Conservation (phyloP, 495 filamentous ascomycete genomes). For the Tuber calosporum region DNA sequence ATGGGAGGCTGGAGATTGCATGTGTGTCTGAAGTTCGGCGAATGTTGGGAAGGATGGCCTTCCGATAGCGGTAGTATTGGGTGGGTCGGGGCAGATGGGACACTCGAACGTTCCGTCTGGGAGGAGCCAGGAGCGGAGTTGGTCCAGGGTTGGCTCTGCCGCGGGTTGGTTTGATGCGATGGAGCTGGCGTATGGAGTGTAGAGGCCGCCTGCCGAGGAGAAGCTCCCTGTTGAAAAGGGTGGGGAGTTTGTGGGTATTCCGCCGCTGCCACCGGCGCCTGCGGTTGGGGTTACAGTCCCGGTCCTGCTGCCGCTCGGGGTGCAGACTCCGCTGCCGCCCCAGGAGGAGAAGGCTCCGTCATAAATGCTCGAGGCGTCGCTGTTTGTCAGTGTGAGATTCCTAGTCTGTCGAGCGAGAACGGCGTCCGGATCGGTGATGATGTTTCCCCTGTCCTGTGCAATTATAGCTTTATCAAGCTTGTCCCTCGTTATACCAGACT, state of each 20-base stretch:
- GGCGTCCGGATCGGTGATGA: slow-evolving; percentile 23
- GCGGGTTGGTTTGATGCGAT: background rate
- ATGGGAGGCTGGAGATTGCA: background rate
- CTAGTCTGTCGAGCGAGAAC: slow-evolving; percentile 6
- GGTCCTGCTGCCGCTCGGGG: too few relatives aligned
- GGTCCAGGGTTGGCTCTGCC: background rate
- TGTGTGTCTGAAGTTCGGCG: background rate
- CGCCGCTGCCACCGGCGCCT: background rate
- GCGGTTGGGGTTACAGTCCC: background rate
- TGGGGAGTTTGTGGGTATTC: background rate
- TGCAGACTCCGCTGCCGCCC: slow-evolving; percentile 10
- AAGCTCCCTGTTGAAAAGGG: background rate
- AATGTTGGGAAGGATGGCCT: background rate
- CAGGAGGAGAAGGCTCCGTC: slow-evolving; percentile 12
- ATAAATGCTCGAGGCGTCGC: background rate
- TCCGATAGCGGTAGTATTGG: background rate
- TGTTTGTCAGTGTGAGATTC: background rate
- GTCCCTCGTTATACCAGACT: slow-evolving; percentile 23
- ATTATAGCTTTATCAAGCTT: slow-evolving; percentile 33
- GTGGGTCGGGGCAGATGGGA: background rate
- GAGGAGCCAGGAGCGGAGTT: background rate
- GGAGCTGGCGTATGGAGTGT: background rate
- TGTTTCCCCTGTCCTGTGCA: slow-evolving; percentile 21
- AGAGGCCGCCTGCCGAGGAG: background rate
- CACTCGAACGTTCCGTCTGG: background rate